Evolutionary conservation across 805 yeast species (phyloP).

Genomic region (Myxozyma mucilagina): DNA sequence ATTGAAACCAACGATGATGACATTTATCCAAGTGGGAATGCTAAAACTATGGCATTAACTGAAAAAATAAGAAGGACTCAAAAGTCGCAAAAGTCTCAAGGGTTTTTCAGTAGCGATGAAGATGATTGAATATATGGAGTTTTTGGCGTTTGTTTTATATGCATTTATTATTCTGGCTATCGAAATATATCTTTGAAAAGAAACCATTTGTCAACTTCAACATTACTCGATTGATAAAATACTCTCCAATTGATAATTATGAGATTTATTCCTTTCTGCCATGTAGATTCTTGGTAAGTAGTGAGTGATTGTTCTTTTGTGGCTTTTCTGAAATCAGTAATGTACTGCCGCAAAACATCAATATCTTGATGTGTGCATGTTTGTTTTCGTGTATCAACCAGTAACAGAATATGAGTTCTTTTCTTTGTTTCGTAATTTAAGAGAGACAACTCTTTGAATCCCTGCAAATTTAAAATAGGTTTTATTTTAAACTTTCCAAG

Average conservation of each 20-base stretch:
- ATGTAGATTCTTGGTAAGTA: not conserved
- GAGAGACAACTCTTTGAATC: not conserved
- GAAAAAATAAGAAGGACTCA: not conserved
- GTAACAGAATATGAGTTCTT: not conserved
- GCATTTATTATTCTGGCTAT: not conserved
- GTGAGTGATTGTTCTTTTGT: not conserved
- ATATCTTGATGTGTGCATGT: not conserved
- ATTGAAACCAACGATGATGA: constrained; percentile 15
- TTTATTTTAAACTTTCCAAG: too few species aligned
- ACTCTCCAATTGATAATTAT: not conserved
- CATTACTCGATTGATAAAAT: not conserved
- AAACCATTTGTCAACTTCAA: not conserved
- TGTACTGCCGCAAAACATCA: not conserved
- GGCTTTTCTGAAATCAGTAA: not conserved
- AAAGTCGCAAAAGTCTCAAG: not conserved
- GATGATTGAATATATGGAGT: not conserved
- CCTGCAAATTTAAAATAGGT: not conserved
- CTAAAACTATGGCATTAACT: not conserved
- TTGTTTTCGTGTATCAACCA: not conserved
- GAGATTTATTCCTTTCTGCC: too few species aligned
- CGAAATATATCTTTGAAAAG: not conserved
- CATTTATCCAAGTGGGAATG: not conserved
- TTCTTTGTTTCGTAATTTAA: not conserved
- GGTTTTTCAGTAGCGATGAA: not conserved
- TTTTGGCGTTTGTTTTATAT: not conserved